Evolutionary conservation across 345 rosid genomes (phyloP), one percentile per base, ranked within the genome.

Genomic region (Linum usitatissimum): DNA sequence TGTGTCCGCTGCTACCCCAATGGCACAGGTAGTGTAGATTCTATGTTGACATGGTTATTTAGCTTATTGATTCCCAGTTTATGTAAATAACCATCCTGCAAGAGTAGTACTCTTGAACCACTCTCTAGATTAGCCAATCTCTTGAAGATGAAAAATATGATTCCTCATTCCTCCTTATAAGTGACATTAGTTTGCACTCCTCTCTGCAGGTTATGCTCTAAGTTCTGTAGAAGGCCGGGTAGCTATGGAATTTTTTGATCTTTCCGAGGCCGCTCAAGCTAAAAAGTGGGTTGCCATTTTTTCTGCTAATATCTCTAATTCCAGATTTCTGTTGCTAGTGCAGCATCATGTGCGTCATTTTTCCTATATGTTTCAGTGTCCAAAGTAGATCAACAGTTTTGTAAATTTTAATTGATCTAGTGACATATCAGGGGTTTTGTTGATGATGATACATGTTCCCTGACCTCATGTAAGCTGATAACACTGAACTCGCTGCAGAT

Each of bases 241-340:
- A 55, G 86, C 98, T n/a, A 92, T 92, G 98, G 98, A 89, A 69
- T 89, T 87, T 65, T 92, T 92, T 68, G 97, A 89, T 79, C 91
- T 78, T 53, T 84, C 98, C 40, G 98, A 92, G 65, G 80, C 94
- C 58, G 86, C 86, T 77, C 98, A 92, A 73, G 84, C 95, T 66
- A 92, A 92, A 89, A 92, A 87, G 98, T 89, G 84, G 20, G 80
- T 60, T 2, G 54, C 15, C 51, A 45, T 45, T 45, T 0, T 4
- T 9, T 45, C 51, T 34, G 38, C 38, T 34, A 34, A 4, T 34
- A 34, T 34, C 38, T 34, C 3, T 34, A 34, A 34, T 34, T 34
- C 4, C 38, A 34, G 38, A 4, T 34, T 45, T 10, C 51, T 12
- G 10, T 14, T 45, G 51, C 15, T 45, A 10, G 51, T 45, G 10